These are phyloP conservation scores for Aphanocladium album DNA, from an alignment of 2,329 filamentous ascomycete genomes.

Conservation along the genomic window DNA sequence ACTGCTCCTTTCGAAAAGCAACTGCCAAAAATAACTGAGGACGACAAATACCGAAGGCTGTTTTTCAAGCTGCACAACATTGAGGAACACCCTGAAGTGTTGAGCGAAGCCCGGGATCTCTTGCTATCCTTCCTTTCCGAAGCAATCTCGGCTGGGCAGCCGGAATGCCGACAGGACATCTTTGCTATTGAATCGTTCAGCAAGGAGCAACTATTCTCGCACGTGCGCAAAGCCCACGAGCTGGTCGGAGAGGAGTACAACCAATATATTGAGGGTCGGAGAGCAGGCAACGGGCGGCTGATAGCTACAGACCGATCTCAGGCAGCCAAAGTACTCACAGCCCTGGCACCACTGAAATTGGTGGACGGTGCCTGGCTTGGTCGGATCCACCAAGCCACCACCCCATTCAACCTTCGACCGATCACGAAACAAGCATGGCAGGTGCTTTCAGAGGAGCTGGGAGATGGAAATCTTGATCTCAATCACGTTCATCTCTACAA, in stretches of 20 bases:
- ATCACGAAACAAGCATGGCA: background rate
- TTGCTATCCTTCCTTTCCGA: conserved; percentile 14
- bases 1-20: no score
- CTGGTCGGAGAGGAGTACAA: conserved; percentile 5
- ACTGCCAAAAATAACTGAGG: no score
- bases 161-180: background rate
- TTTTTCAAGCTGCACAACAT: conserved; percentile 17
- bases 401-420: background rate
- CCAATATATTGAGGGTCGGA: background rate
- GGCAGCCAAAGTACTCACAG: background rate
- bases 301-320: background rate
- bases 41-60: no score
- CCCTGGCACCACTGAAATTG: conserved; percentile 10
- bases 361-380: conserved; percentile 7
- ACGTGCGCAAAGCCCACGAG: background rate
- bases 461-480: background rate
- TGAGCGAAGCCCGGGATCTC: conserved; percentile 12
- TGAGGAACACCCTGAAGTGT: conserved; percentile 14
- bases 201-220: background rate
- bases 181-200: no score
- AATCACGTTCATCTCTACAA: background rate
- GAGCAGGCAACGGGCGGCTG: no score
- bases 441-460: conserved; percentile 1
- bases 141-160: background rate
- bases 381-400: background rate